Base-by-base conservation (phyloP, 306 rosid species). In the Glycyrrhiza uralensis region DNA sequence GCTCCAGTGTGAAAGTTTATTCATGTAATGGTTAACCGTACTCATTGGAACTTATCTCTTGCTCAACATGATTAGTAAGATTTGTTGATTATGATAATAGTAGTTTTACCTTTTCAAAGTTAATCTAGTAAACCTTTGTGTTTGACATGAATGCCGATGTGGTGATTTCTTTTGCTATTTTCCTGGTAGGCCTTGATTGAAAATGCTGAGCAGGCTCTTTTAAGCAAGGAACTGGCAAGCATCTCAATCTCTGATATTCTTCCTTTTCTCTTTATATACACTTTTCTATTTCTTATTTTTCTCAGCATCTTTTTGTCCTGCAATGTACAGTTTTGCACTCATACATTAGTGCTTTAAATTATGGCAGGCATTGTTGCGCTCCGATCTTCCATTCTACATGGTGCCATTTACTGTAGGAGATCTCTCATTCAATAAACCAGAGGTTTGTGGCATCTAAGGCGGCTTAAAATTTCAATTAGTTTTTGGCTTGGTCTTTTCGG, bases 211-310 rank as follows among this genome's bases (percentile, higher is more conserved):
- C 98, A 87, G 76, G 98, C 97, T 59, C 55, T 88, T 66, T 83
- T 94, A 68, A 91, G 98, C 96, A 94, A 94, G 86, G 88, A 94
- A 81, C 78, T 94, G 98, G 98, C 87, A 90, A 82, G 70, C 77
- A 64, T 49, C 76, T 65, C 54, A 28, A 66, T 35, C 66, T 71
- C 70, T 62, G 36, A 42, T 54, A 59, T 46, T 45, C 7, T 64
- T 32, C 35, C 12, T 12, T 54, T 17, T 44, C 32, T 22, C 4
- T 69, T 61, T 59, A 42, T 70, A 57, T 22, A 0, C 24, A 39
- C 39, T 65, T 41, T 18, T 54, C 14, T 24, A 26, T 22, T 23
- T 57, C 38, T 57, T 1, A 30, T 19, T 30, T 18, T 30, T 51
- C 14, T 58, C 4, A 2, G 24, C 17, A 14, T 52, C 26, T 51